Conservation (phyloP, 148 eudicot species). For the Spergularia bocconei region DNA sequence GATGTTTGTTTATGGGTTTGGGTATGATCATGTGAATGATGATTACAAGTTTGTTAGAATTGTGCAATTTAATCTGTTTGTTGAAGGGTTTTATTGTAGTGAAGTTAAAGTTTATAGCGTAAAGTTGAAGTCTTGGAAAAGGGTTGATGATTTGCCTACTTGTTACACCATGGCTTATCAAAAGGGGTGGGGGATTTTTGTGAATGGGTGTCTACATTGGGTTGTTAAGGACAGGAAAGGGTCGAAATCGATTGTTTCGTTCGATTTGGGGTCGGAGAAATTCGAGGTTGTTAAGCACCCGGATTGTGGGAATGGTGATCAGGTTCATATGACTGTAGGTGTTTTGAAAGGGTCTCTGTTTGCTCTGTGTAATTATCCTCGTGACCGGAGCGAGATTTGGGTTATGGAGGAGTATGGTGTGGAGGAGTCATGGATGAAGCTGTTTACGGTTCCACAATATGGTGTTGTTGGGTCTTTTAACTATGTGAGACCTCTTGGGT, state of each 20-base stretch:
- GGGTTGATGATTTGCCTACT: conserved; percentile 28
- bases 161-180: conserved; percentile 23
- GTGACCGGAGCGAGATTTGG: conserved; percentile 38
- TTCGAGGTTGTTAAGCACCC: conserved; percentile 28
- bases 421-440: conserved; percentile 43
- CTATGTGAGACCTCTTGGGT: conserved; percentile 30
- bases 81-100: conserved; percentile 8
- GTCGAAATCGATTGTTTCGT: conserved; percentile 22
- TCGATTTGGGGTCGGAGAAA: conserved; percentile 37
- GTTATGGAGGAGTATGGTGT: conserved; percentile 48
- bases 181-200: conserved; percentile 22
- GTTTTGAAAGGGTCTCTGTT: conserved; percentile 31
- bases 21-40: too few relatives aligned
- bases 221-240: conserved; percentile 20
- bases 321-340: conserved; percentile 15
- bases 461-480: conserved; percentile 10
- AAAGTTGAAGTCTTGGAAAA: conserved; percentile 35
- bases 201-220: conserved; percentile 39
- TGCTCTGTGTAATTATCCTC: conserved; percentile 19
- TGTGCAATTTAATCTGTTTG: too few relatives aligned
- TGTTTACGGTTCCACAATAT: conserved; percentile 27
- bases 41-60: too few relatives aligned
- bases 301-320: background rate
- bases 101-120: conserved; percentile 42
- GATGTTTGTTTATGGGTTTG: too few relatives aligned